These are phyloP conservation scores for Penicillium concentricum DNA, from an alignment of 2,329 filamentous ascomycete genomes.

Conservation along the genomic window DNA sequence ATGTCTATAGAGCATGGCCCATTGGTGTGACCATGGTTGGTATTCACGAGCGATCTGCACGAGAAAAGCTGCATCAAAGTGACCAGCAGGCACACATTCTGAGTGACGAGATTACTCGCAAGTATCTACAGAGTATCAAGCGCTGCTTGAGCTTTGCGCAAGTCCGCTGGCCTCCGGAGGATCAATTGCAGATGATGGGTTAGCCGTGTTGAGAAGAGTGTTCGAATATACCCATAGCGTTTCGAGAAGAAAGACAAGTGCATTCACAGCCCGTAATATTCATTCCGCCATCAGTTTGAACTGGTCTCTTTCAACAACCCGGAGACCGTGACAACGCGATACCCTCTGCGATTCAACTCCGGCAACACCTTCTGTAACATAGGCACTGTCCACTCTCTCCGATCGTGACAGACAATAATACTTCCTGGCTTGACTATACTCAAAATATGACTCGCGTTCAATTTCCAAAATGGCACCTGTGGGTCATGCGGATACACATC, in stretches of 20 bases:
- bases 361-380: slow-evolving; percentile 74
- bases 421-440: slow-evolving; percentile 75
- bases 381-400: slow-evolving; percentile 75
- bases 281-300: neutral
- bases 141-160: slow-evolving; percentile 94
- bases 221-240: slow-evolving; percentile 17
- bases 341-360: slow-evolving; percentile 68
- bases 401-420: slow-evolving; percentile 83
- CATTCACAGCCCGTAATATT: neutral
- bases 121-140: slow-evolving; percentile 97
- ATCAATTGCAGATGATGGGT: slow-evolving; percentile 93
- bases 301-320: slow-evolving; percentile 54
- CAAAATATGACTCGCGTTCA: slow-evolving; percentile 77
- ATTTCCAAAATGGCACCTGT: slow-evolving; percentile 67
- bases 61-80: slow-evolving; percentile 87
- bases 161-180: slow-evolving; percentile 91
- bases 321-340: slow-evolving; percentile 68
- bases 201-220: slow-evolving; percentile 39
- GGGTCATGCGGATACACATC: slow-evolving; percentile 88
- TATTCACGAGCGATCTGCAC: slow-evolving; percentile 93
- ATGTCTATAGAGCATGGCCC: slow-evolving; percentile 70
- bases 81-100: slow-evolving; percentile 86
- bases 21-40: slow-evolving; percentile 99
- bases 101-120: slow-evolving; percentile 92
- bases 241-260: slow-evolving; percentile 1